Percentiles rank a stretch among this genome's conserved stretches.
Evolutionary conservation across 169 alveolate species (phyloP).

Genomic region (Plasmodium fragile): DNA sequence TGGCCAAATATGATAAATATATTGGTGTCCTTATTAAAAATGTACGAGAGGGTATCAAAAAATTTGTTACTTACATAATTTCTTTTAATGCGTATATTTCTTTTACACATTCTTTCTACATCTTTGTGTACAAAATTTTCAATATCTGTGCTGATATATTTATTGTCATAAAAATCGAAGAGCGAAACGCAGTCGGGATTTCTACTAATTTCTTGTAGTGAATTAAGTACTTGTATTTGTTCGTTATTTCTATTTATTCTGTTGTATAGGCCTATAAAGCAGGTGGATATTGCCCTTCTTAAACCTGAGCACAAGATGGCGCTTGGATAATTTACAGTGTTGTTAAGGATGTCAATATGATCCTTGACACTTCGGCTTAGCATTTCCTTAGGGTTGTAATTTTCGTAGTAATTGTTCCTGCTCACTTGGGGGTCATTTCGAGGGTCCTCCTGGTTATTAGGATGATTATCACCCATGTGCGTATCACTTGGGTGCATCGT

Average conservation of each 20-base stretch:
- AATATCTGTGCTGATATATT: slow-evolving; percentile 31
- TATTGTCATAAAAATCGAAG: slow-evolving; percentile 18
- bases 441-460: background rate
- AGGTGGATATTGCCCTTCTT: slow-evolving; percentile 69
- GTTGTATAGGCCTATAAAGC: slow-evolving; percentile 51
- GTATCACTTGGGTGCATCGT: background rate
- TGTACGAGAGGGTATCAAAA: slow-evolving; percentile 45
- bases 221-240: slow-evolving; percentile 25
- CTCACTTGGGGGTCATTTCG: background rate
- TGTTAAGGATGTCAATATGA: slow-evolving; percentile 49
- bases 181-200: slow-evolving; percentile 67
- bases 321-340: slow-evolving; percentile 9
- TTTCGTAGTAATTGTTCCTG: slow-evolving; percentile 1
- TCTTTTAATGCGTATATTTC: background rate
- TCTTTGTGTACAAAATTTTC: slow-evolving; percentile 34
- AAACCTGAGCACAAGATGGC: slow-evolving; percentile 44
- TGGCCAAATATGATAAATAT: slow-evolving; percentile 69
- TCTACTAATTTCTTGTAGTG: slow-evolving; percentile 68
- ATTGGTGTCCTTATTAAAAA: slow-evolving; percentile 19
- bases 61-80: slow-evolving; percentile 1
- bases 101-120: background rate
- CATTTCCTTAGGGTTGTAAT: slow-evolving; percentile 22
- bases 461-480: background rate
- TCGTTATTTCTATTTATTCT: slow-evolving; percentile 53
- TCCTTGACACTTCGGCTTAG: slow-evolving; percentile 28